Evolutionary conservation across 306 rosid genomes (phyloP).

Genomic region (Macrotyloma uniflorum): DNA sequence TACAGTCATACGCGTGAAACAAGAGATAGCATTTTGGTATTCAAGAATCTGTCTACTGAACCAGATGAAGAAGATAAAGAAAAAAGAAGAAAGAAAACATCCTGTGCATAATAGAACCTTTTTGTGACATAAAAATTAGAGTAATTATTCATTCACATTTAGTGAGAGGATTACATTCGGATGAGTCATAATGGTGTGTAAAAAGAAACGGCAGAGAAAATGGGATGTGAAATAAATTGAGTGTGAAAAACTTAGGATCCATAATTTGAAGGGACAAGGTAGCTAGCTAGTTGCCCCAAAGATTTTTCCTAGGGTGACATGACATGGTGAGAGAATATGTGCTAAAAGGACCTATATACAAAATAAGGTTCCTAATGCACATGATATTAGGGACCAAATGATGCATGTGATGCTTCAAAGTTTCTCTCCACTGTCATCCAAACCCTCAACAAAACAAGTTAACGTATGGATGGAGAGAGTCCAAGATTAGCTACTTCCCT

Average conservation of each 20-base stretch:
- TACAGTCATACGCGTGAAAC: constrained; percentile 1
- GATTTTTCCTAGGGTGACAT: constrained; percentile 38
- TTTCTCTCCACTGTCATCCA: constrained; percentile 45
- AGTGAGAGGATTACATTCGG: background rate
- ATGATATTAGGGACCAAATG: constrained; percentile 62
- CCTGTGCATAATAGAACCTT: constrained; percentile 14
- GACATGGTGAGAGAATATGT: constrained; percentile 55
- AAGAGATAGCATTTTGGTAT: constrained; percentile 27
- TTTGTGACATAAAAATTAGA: constrained; percentile 39
- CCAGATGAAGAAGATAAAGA: constrained; percentile 16
- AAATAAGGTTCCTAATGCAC: constrained; percentile 51
- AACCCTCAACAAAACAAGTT: constrained; percentile 26
- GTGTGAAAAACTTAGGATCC: background rate
- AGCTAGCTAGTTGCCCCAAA: constrained; percentile 47
- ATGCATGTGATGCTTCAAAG: constrained; percentile 55
- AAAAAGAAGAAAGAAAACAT: background rate
- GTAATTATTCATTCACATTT: background rate
- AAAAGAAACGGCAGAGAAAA: background rate
- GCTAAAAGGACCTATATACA: constrained; percentile 36
- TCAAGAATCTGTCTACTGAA: background rate
- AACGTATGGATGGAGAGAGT: constrained; percentile 40
- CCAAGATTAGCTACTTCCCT: constrained; percentile 47
- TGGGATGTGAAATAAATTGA: background rate
- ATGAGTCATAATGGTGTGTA: background rate
- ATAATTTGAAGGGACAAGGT: constrained; percentile 39